Percentiles rank a stretch among this genome's conserved stretches.
These are phyloP conservation scores for Fusarium udum DNA, from an alignment of 2,329 filamentous ascomycete species.

Conservation along the genomic window DNA sequence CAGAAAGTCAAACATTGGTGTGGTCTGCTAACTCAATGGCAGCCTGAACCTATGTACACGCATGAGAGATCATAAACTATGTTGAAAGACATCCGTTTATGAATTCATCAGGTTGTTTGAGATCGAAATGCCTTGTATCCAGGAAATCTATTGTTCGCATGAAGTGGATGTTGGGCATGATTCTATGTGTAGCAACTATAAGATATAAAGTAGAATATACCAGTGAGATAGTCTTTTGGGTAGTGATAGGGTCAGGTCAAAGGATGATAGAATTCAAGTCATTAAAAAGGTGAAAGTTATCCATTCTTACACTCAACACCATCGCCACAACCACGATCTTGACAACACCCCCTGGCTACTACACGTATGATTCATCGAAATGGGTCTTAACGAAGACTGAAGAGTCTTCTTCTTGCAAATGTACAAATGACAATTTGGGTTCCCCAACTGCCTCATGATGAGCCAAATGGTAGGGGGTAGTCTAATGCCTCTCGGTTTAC, in stretches of 20 bases:
- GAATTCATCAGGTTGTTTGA: too few species aligned
- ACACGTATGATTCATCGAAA: neutral
- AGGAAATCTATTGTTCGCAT: neutral
- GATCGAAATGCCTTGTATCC: neutral
- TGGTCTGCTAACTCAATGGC: neutral
- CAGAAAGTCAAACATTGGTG: neutral
- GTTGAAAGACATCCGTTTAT: fast-evolving
- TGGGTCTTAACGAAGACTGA: neutral
- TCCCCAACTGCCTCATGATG: neutral
- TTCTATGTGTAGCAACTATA: neutral
- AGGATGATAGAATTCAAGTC: neutral
- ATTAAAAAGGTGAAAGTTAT: neutral
- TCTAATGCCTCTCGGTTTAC: neutral
- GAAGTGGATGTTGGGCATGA: neutral
- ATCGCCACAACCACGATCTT: neutral
- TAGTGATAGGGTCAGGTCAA: neutral
- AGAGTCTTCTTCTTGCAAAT: neutral
- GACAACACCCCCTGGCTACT: neutral
- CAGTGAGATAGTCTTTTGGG: too few species aligned
- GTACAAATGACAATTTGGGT: too few species aligned
- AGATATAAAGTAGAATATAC: too few species aligned
- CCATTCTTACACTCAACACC: neutral
- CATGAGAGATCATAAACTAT: neutral
- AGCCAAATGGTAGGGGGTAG: neutral
- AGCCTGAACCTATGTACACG: neutral